phyloP scores from a whole-genome alignment of 768 basidiomycete genomes.

The Mycena amicta region DNA sequence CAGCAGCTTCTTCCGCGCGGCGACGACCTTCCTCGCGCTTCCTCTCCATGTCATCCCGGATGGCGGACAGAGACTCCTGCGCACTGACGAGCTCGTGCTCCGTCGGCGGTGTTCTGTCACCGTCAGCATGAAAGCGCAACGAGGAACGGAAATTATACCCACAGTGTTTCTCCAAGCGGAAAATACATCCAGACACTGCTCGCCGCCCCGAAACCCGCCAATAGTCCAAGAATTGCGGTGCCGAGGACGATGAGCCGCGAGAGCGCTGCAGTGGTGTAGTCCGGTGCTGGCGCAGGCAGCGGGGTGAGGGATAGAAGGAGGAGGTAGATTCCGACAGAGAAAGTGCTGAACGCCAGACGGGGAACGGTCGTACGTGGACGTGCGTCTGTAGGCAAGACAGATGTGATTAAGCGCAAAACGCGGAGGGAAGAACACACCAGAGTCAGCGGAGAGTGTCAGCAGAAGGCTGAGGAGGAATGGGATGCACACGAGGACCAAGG shows the following conservation, averaged over 20 bases:
- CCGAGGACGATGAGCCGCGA: constrained; percentile 76
- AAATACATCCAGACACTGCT: constrained; percentile 66
- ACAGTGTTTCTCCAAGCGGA: constrained; percentile 37
- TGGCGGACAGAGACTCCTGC: constrained; percentile 59
- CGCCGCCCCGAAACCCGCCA: constrained; percentile 81
- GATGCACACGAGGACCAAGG: constrained; percentile 63
- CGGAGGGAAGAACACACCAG: constrained; percentile 25
- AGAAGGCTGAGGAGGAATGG: constrained; percentile 67
- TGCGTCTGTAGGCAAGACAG: constrained; percentile 5
- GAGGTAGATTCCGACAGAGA: constrained; percentile 58
- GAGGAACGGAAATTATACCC: background rate
- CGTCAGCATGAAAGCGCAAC: background rate
- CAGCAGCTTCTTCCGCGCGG: constrained; percentile 24
- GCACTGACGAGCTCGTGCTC: constrained; percentile 56
- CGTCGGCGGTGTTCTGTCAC: constrained; percentile 40
- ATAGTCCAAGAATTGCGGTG: constrained; percentile 73
- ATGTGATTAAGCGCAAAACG: background rate
- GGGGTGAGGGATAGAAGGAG: constrained; percentile 68
- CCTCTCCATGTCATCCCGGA: constrained; percentile 58
- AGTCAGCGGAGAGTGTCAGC: constrained; percentile 44
- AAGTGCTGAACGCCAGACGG: constrained; percentile 36
- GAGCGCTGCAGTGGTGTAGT: constrained; percentile 50
- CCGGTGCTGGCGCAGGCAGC: constrained; percentile 54
- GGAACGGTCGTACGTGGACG: background rate
- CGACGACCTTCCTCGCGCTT: constrained; percentile 37